These are phyloP conservation scores for Trametes cingulata DNA, from an alignment of 768 basidiomycete species.

Conservation along the genomic window DNA sequence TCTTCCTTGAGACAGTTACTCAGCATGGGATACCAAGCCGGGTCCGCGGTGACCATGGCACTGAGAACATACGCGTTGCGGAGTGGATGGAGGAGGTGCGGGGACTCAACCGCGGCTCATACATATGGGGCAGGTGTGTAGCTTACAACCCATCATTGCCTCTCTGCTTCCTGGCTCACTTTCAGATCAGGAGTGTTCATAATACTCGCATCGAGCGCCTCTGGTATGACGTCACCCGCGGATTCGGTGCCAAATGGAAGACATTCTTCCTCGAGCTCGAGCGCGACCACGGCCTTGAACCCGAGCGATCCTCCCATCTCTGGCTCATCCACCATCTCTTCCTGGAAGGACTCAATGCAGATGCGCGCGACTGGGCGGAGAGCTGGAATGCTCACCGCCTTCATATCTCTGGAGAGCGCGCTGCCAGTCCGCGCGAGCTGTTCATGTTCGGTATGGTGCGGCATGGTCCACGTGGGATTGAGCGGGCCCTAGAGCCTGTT, in stretches of 20 bases:
- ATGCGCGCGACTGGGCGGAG: slow-evolving; percentile 29
- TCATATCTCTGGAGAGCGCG: slow-evolving; percentile 18
- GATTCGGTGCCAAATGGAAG: slow-evolving; percentile 31
- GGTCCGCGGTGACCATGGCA: slow-evolving; percentile 41
- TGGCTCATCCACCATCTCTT: slow-evolving; percentile 31
- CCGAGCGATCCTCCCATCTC: slow-evolving; percentile 22
- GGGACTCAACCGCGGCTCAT: slow-evolving; percentile 34
- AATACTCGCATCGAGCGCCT: slow-evolving; percentile 33
- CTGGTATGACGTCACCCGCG: slow-evolving; percentile 33
- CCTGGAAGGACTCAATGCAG: slow-evolving; percentile 16
- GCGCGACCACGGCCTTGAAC: slow-evolving; percentile 26
- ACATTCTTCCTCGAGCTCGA: slow-evolving; percentile 32
- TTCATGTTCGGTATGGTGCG: slow-evolving; percentile 35
- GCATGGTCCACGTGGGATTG: slow-evolving; percentile 33
- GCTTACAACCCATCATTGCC: too few species aligned
- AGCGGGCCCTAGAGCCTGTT: background rate
- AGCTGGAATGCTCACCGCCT: slow-evolving; percentile 41
- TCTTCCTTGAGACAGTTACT: slow-evolving; percentile 33
- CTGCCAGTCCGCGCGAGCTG: slow-evolving; percentile 30
- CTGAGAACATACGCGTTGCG: slow-evolving; percentile 38
- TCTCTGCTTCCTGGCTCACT: too few species aligned
- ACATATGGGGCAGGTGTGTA: slow-evolving; percentile 32
- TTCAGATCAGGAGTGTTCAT: slow-evolving; percentile 30
- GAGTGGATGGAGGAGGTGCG: slow-evolving; percentile 36
- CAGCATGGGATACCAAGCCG: slow-evolving; percentile 34